Conservation (phyloP, 305 asterid species). For the Striga hermonthica region DNA sequence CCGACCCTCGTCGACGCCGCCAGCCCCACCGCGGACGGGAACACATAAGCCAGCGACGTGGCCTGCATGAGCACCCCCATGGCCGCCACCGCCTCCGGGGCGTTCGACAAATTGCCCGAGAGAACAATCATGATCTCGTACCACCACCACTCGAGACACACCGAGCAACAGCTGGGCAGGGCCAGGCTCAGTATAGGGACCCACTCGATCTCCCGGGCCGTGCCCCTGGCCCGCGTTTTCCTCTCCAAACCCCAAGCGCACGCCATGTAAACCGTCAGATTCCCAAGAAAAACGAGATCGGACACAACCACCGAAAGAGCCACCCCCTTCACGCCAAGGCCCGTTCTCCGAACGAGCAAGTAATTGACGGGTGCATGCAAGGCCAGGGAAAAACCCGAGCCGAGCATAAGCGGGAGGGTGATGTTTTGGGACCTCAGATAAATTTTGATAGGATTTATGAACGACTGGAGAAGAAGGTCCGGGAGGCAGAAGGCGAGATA, state of each 20-base stretch:
- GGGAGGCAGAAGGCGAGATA: slow-evolving; percentile 55
- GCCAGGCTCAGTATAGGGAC: slow-evolving; percentile 43
- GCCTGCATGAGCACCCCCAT: slow-evolving; percentile 65
- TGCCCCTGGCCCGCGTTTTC: slow-evolving; percentile 29
- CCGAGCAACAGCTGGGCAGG: slow-evolving; percentile 54
- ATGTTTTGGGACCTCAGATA: slow-evolving; percentile 51
- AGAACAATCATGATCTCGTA: slow-evolving; percentile 60
- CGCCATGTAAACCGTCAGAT: slow-evolving; percentile 28
- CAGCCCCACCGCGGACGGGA: slow-evolving; percentile 47
- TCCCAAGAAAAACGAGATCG: slow-evolving; percentile 36
- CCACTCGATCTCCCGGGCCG: slow-evolving; percentile 42
- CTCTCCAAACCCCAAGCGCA: slow-evolving; percentile 19
- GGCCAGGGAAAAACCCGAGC: slow-evolving; percentile 40
- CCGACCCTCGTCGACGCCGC: slow-evolving; percentile 63
- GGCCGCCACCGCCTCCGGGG: slow-evolving; percentile 50
- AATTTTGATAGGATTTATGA: slow-evolving; percentile 53
- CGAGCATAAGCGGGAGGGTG: slow-evolving; percentile 43
- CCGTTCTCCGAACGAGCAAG: slow-evolving; percentile 26
- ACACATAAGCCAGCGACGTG: slow-evolving; percentile 49
- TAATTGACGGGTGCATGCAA: slow-evolving; percentile 53
- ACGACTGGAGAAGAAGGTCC: slow-evolving; percentile 46
- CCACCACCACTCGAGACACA: slow-evolving; percentile 82
- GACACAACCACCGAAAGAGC: slow-evolving; percentile 39
- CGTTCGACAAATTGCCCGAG: slow-evolving; percentile 43
- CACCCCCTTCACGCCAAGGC: slow-evolving; percentile 48